Conservation (phyloP, 2,329 filamentous ascomycete genomes). For the Aureobasidium sp. region DNA sequence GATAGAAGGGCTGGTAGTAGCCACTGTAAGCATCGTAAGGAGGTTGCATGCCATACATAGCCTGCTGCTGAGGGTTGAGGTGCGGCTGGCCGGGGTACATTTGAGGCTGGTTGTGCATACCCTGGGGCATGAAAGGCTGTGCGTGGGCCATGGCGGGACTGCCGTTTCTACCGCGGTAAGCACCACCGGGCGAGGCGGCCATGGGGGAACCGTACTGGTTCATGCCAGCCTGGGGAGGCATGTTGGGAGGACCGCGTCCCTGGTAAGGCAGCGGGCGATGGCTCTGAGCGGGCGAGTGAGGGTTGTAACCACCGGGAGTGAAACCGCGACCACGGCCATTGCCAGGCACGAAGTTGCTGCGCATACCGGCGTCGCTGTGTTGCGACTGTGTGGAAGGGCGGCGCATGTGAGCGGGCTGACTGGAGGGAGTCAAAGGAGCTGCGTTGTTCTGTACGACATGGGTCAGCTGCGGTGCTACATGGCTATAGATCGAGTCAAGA, state of each 20-base stretch:
- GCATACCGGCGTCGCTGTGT: conserved; percentile 58
- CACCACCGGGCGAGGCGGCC: conserved; percentile 27
- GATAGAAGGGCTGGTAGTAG: conserved; percentile 39
- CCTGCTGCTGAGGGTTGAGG: conserved; percentile 52
- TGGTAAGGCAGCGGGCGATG: conserved; percentile 45
- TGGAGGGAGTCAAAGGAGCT: conserved; percentile 47
- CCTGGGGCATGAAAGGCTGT: conserved; percentile 58
- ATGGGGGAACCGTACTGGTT: conserved; percentile 19
- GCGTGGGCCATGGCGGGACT: conserved; percentile 51
- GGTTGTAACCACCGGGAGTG: conserved; percentile 42
- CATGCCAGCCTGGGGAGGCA: conserved; percentile 39
- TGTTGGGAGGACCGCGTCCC: conserved; percentile 41
- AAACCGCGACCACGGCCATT: conserved; percentile 44
- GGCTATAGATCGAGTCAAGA: conserved; percentile 45
- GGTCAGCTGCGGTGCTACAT: conserved; percentile 3
- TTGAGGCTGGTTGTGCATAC: conserved; percentile 41
- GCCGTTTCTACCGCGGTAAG: conserved; percentile 40
- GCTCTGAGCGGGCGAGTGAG: conserved; percentile 45
- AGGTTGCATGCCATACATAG: conserved; percentile 47
- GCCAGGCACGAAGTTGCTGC: conserved; percentile 30
- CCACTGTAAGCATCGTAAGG: conserved; percentile 38
- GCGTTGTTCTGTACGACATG: conserved; percentile 11
- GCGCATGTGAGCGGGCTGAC: conserved; percentile 69
- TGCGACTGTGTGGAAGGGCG: conserved; percentile 79
- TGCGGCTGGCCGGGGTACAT: conserved; percentile 53